A percentile compares a stretch with the other conserved stretches of the same genome.
These are phyloP conservation scores for Scleroderma bovista DNA, from an alignment of 768 basidiomycete genomes.

Conservation along the genomic window DNA sequence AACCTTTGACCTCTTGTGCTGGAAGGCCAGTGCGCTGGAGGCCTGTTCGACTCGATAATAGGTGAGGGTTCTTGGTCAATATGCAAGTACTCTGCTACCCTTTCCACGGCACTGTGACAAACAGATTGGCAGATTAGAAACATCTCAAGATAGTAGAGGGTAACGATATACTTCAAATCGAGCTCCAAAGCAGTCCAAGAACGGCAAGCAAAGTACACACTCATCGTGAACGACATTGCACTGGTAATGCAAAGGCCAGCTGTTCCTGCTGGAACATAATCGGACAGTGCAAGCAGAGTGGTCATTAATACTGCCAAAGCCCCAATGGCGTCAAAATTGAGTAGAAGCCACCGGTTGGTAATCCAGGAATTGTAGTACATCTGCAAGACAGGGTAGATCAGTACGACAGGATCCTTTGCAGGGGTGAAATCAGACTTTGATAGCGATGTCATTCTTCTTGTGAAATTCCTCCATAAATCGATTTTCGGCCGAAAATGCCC, in stretches of 20 bases:
- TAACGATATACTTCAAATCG: constrained; percentile 61
- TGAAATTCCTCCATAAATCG: constrained; percentile 75
- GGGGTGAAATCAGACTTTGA: constrained; percentile 43
- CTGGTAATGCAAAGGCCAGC: constrained; percentile 44
- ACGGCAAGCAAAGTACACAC: constrained; percentile 36
- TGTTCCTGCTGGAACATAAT: constrained; percentile 27
- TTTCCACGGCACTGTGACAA: constrained; percentile 70
- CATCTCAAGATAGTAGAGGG: not conserved
- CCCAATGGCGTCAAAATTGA: constrained; percentile 48
- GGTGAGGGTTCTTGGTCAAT: constrained; percentile 84
- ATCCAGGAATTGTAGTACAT: constrained; percentile 49
- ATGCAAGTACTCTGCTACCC: constrained; percentile 85
- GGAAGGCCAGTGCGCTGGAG: constrained; percentile 93
- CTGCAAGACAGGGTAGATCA: constrained; percentile 9
- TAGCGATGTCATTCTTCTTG: constrained; percentile 70
- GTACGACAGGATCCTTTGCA: not conserved
- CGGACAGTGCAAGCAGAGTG: constrained; percentile 43
- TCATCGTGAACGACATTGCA: constrained; percentile 47
- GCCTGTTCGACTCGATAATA: constrained; percentile 64
- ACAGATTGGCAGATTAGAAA: constrained; percentile 7
- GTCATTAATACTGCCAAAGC: constrained; percentile 43
- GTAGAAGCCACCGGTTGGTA: constrained; percentile 46
- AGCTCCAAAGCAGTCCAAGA: constrained; percentile 43
- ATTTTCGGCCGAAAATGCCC: constrained; percentile 81
- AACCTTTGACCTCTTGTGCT: constrained; percentile 52